Evolutionary conservation across 2,329 filamentous ascomycete genomes (phyloP), one percentile per base, ranked within the genome.

Genomic region (Cadophora sp.): DNA sequence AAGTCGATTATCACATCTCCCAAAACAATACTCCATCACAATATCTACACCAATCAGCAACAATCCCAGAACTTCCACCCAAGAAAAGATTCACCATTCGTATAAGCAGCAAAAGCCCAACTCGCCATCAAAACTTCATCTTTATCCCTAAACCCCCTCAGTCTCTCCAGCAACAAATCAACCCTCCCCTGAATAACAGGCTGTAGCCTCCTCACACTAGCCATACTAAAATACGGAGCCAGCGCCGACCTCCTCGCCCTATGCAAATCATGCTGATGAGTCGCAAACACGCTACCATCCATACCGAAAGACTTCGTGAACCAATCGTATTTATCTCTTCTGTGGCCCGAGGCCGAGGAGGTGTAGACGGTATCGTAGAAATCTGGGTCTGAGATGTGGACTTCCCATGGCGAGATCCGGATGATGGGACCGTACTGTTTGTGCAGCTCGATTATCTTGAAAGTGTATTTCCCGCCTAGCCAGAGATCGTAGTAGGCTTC

Each of bases 381-480:
- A 59, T 71, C 61, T n/a, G 76, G 72, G n/a, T 76, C 74, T 5
- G 70, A 71, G 43, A 81, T 76, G 64, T 82, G 77, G 43, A 83
- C 73, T 66, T 83, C 80, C 73, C 77, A 79, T 3, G 78, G 75
- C 55, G 74, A 78, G 64, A 79, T 77, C 18, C 76, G 73, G 30
- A 80, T 69, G 20, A 80, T 76, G 1, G 78, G 77, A 5, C 75
- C 76, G 65, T 83, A 83, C 71, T 74, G 68, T 61, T 80, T 72
- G 71, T 83, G 82, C 71, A 83, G 71, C 53, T 80, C 75, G 48
- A 76, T 73, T 33, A 84, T 81, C 64, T 82, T 78, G 72, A 78
- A 81, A 13, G 76, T 81, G 66, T 82, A 83, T 71, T 80, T 75
- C 1, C 81, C 82, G 6, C 78, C 77, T 6, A 79, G 73, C 50